These are phyloP conservation scores for Capsella rubella DNA, from an alignment of 441 rosid genomes.

Conservation along the genomic window DNA sequence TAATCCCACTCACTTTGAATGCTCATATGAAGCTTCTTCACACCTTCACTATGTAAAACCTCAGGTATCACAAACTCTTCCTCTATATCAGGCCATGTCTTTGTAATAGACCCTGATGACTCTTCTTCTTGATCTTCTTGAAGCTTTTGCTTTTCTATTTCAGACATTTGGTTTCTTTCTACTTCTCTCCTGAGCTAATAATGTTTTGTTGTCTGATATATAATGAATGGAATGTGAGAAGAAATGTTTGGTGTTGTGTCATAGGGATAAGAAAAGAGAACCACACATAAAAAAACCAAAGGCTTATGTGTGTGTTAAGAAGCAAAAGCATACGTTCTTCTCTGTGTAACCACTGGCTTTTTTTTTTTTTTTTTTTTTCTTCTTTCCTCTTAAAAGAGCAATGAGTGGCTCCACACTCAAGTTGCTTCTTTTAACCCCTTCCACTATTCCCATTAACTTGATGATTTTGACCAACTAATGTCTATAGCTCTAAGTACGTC, in stretches of 20 bases:
- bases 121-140: conserved; percentile 5
- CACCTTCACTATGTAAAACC: conserved; percentile 48
- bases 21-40: conserved; percentile 64
- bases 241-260: conserved; percentile 32
- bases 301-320: neutral
- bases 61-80: conserved; percentile 67
- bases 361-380: conserved; percentile 26
- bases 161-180: conserved; percentile 52
- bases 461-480: conserved; percentile 40
- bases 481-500: conserved; percentile 21
- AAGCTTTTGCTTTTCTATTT: conserved; percentile 48
- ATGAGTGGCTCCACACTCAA: conserved; percentile 46
- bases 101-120: conserved; percentile 3
- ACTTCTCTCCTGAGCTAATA: conserved; percentile 34
- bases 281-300: conserved; percentile 70
- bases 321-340: conserved; percentile 44
- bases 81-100: conserved; percentile 59
- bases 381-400: conserved; percentile 36
- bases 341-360: conserved; percentile 37
- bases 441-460: neutral
- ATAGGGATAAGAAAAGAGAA: conserved; percentile 92
- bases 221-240: conserved; percentile 37
- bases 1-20: conserved; percentile 76
- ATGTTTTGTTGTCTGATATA: conserved; percentile 50
- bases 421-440: conserved; percentile 24